Base-by-base conservation (phyloP, 2,329 filamentous ascomycete genomes). In the Talaromyces sp. region DNA sequence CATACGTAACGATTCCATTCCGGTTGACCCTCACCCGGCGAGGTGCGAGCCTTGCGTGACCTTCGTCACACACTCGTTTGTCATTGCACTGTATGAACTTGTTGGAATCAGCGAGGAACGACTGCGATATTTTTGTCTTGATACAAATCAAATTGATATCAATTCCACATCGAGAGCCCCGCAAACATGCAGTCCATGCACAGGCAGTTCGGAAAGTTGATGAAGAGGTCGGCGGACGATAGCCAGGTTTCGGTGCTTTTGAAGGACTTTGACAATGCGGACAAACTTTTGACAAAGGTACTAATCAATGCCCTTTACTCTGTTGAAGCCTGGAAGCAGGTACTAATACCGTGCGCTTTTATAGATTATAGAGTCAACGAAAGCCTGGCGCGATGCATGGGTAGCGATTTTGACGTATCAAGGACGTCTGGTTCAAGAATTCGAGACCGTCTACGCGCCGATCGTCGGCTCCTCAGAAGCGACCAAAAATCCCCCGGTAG, bases 351-450 rank as follows among this genome's bases (percentile, higher is more conserved):
- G 3, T 40, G 53, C 45, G 40, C 29, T 58, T 7, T 36, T 8
- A 66, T 66, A 94, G 90, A 86, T 95, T 70, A 86, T 93, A 70
- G 89, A 92, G 69, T 88, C 89, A 68, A 87, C 89, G 43, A 90
- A 88, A 76, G 83, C 87, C 74, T 95, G 91, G 89, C 87, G 89
- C 72, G 90, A 94, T 72, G 85, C 89, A 11, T 96, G 92, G 92
- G 84, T 88, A 6, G 85, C 87, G 66, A 88, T 94, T 69, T 84
- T 91, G 65, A 84, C 84, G 65, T 84, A 88, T 66, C 91, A 94
- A 74, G 83, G 89, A 67, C 85, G 86, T 49, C 82, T 91, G 66
- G 81, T 88, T 58, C 84, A 87, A 69, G 86, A 90, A 71, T 89
- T 91, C 74, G 88, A 92, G 70, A 82, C 83, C 67, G 80, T 96